phyloP scores from a whole-genome alignment of 2,329 filamentous ascomycete genomes.

The Phaeosphaeria sp. region DNA sequence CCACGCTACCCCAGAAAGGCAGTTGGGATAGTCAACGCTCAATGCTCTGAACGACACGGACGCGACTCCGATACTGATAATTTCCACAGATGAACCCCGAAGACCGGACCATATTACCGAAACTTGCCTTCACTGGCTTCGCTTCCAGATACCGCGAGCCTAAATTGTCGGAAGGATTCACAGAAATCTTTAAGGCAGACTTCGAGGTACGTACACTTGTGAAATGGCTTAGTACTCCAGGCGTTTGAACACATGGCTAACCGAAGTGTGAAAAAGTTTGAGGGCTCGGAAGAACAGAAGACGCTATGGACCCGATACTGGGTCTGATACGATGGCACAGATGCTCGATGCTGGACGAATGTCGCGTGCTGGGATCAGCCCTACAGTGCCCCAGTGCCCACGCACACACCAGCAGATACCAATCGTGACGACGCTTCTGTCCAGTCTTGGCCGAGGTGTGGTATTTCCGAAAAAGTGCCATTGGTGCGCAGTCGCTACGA shows the following conservation, averaged over 20 bases:
- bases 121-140: slow-evolving; percentile 81
- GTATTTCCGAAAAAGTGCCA: slow-evolving; percentile 4
- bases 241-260: slow-evolving; percentile 26
- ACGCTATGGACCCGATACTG: slow-evolving; percentile 79
- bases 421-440: slow-evolving; percentile 22
- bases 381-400: no score
- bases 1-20: slow-evolving; percentile 17
- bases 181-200: slow-evolving; percentile 76
- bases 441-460: not conserved
- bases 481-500: slow-evolving; percentile 8
- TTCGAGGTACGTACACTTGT: slow-evolving; percentile 65
- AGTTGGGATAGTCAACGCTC: slow-evolving; percentile 9
- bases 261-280: slow-evolving; percentile 62
- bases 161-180: slow-evolving; percentile 77
- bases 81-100: slow-evolving; percentile 77
- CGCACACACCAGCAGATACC: slow-evolving; percentile 5
- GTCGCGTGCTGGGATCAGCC: slow-evolving; percentile 9
- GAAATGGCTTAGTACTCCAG: slow-evolving; percentile 1
- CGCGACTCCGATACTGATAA: slow-evolving; percentile 23
- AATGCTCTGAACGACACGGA: slow-evolving; percentile 7
- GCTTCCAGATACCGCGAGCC: slow-evolving; percentile 76
- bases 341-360: not conserved
- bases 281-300: slow-evolving; percentile 72
- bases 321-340: slow-evolving; percentile 57
- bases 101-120: slow-evolving; percentile 73